A percentile compares a stretch with the other conserved stretches of the same genome.
Conservation (phyloP, 257 asterid species). For the Orobanche coerulescens region DNA sequence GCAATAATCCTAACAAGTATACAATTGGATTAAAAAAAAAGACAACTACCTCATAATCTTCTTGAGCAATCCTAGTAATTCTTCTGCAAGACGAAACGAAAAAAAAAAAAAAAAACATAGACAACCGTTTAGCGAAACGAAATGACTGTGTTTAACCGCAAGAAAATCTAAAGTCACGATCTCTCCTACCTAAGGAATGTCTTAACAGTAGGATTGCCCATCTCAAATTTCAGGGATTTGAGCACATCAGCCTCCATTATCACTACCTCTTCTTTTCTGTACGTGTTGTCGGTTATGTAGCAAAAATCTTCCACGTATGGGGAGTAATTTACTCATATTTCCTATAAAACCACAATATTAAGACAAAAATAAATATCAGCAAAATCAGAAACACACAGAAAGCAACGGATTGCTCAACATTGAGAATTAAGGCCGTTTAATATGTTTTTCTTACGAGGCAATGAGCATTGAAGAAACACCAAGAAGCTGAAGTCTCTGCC, state of each 20-base stretch:
- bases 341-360: background rate
- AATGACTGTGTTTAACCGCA: background rate
- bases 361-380: conserved; percentile 4
- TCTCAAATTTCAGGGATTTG: conserved; percentile 3
- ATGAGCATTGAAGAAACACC: conserved; percentile 98
- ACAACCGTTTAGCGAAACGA: conserved; percentile 13
- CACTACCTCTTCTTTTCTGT: background rate
- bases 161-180: background rate
- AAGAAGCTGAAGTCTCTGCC: conserved; percentile 80
- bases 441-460: conserved; percentile 64
- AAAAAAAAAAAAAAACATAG: conserved; percentile 2
- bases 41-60: conserved; percentile 36
- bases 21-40: no score
- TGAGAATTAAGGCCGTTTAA: background rate
- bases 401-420: background rate
- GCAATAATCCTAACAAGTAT: background rate
- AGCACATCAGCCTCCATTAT: conserved; percentile 4
- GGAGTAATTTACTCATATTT: conserved; percentile 6
- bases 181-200: conserved; percentile 31
- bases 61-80: conserved; percentile 47
- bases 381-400: background rate
- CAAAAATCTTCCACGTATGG: conserved; percentile 6
- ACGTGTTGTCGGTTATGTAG: conserved; percentile 4
- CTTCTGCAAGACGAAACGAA: conserved; percentile 38
- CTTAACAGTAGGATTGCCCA: conserved; percentile 9